Conservation (phyloP, 371 early-diverging fungal genomes). For the Smittium culicis region DNA sequence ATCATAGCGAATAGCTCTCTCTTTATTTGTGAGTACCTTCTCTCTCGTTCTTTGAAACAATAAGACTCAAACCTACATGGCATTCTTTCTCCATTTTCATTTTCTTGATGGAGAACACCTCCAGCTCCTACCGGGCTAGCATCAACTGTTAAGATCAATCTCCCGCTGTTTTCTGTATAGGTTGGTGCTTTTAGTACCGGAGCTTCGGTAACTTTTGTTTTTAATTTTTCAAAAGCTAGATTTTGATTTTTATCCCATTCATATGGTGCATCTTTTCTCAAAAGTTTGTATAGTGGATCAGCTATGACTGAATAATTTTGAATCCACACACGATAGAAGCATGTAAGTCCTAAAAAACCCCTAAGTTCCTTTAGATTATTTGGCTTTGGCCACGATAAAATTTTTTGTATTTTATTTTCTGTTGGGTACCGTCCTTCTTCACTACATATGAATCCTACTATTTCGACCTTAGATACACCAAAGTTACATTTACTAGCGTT, state of each 20-base stretch:
- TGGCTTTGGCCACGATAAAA: not conserved
- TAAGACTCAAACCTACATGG: constrained; percentile 12
- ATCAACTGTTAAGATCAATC: constrained; percentile 11
- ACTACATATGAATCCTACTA: constrained; percentile 12
- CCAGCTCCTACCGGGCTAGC: constrained; percentile 14
- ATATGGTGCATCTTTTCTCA: constrained; percentile 15
- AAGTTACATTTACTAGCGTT: constrained; percentile 10
- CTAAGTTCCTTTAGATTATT: constrained; percentile 5
- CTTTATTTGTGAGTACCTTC: constrained; percentile 12
- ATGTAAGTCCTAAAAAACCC: constrained; percentile 7
- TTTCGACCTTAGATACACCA: constrained; percentile 11
- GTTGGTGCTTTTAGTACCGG: too few species aligned
- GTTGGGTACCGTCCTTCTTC: constrained; percentile 9
- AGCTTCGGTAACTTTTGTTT: too few species aligned
- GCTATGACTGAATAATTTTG: constrained; percentile 10
- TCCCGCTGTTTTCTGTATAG: too few species aligned
- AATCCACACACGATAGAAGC: constrained; percentile 13
- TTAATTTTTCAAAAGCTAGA: too few species aligned
- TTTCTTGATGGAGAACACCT: constrained; percentile 12
- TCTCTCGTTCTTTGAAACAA: constrained; percentile 13
- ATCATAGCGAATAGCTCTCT: constrained; percentile 12
- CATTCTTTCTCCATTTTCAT: not conserved
- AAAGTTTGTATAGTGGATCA: constrained; percentile 11
- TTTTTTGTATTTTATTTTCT: not conserved
- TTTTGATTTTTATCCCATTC: too few species aligned